Base-by-base conservation (phyloP, 495 filamentous ascomycete genomes). In the Penicillium lagena region DNA sequence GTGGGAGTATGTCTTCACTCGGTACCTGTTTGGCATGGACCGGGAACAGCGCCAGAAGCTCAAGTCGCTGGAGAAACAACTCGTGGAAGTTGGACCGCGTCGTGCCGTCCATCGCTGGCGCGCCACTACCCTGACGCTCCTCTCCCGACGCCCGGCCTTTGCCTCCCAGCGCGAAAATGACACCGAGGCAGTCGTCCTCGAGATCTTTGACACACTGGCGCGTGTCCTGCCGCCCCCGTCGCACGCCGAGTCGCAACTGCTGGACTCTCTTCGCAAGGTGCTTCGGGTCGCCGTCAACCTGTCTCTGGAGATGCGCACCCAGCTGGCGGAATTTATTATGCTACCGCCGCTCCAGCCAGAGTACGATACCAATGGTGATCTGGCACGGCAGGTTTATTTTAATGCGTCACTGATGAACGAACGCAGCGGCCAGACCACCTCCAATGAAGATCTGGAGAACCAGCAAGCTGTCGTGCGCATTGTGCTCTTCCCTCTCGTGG, bases 11-110 rank as follows among this genome's bases (percentile, higher is more conserved):
- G 82, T 98, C 59, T 98, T 98, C 64, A 95, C 90, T 9, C 83
- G 94, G 44, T 98, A 97, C 59, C 80, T 98, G 31, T 97, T 98
- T 58, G 93, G 94, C 49, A 93, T 97, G 88, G 91, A 96, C 66
- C 79, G 89, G 40, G 93, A 96, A 59, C 90, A 98, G 59, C 85
- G 94, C 22, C 90, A 97, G 65, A 96, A 95, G 58, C 85, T 98
- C 58, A 95, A 97, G 67, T 79, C 80, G 7, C 79, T 97, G 12
- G 93, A 98, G 68, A 95, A 93, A 68, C 80, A 83, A 40, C 74
- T 98, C n/a, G 66, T 71, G 22, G 93, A 96, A 63, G 86, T 95
- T 52, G 91, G 89, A 58, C 83, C 87, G 7, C 72, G 74, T 34
- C 73, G 80, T 40, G 88, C 93, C 8, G 89, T 98, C 12, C 86